Evolutionary conservation across 2,329 filamentous ascomycete genomes (phyloP).

Genomic region (Paramyrothecium sp.): DNA sequence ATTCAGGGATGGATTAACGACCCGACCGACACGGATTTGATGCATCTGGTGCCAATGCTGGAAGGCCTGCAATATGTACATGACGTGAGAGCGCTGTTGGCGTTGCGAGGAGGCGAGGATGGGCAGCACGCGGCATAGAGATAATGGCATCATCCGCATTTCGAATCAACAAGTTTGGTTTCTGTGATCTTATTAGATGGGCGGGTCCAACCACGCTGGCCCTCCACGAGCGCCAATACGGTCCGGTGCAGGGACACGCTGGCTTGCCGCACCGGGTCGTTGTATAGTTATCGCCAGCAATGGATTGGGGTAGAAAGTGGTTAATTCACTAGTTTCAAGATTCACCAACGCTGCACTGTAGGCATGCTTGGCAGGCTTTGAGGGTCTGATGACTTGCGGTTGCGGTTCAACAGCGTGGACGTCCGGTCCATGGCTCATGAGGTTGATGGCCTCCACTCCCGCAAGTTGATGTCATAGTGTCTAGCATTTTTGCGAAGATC

Average conservation of each 20-base stretch:
- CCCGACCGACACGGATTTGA: conserved; percentile 91
- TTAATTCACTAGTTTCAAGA: background rate
- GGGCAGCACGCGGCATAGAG: conserved; percentile 54
- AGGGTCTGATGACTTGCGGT: no score
- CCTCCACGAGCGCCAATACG: background rate
- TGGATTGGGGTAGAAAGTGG: background rate
- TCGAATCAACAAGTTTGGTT: background rate
- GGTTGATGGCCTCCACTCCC: background rate
- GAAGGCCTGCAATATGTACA: conserved; percentile 96
- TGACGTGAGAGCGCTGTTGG: conserved; percentile 87
- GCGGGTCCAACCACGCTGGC: conserved; percentile 9
- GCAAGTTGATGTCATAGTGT: background rate
- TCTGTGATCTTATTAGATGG: conserved; percentile 3
- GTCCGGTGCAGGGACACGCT: no score
- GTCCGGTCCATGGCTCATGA: no score
- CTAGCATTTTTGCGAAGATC: background rate
- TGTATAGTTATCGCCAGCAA: background rate
- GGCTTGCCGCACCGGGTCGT: background rate
- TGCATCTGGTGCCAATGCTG: conserved; percentile 87
- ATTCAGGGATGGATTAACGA: conserved; percentile 99
- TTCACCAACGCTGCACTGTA: background rate
- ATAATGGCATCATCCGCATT: conserved; percentile 12
- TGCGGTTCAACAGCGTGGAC: no score
- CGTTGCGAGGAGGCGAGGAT: conserved; percentile 82
- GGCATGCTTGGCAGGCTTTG: no score